Base-by-base conservation (phyloP, 176 grass and related monocot species). In the Paspalum notatum region DNA sequence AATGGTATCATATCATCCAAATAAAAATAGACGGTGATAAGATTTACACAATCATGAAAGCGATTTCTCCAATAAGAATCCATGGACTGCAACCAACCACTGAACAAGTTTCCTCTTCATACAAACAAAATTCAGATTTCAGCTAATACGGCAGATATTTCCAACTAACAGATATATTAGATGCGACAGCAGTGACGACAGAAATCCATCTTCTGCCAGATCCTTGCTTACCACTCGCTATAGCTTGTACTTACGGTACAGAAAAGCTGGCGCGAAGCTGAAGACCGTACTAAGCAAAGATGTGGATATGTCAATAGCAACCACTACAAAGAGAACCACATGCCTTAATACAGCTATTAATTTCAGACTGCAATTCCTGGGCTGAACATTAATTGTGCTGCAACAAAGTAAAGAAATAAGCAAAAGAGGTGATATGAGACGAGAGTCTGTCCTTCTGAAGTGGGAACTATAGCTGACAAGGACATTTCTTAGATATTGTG, bases 261-360 rank as follows among this genome's bases (percentile, higher is more conserved):
- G 66, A 74, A 89, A 90, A 76, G 82, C 82, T 85, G 86, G 78
- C 75, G 45, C 68, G 74, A 80, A 83, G 48, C 85, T 72, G 67
- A 77, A 72, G 62, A 50, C 38, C 49, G 76, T 71, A 87, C 83
- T 60, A 77, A 80, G 80, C 62, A 49, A 49, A 65, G 84, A 87
- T 90, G 76, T 86, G 50, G 81, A 93, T 84, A 83, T 87, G 51
- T 93, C 91, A 62, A 72, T 71, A 77, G 72, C 80, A 87, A 81
- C 51, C 80, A 82, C 77, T 72, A 87, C 51, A 77, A 77, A 83
- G 67, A 60, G 75, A 84, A 58, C 80, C 74, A 68, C 60, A 78
- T 71, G 75, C 60, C 68, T 69, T 13, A 68, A 71, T 72, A 82
- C 62, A 59, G 66, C 39, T 68, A 85, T 72, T 85, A 73, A 85